A percentile compares a stretch with the other conserved stretches of the same genome.
phyloP scores from a whole-genome alignment of 176 grass and related monocot species.

The Aegilops bicornis region DNA sequence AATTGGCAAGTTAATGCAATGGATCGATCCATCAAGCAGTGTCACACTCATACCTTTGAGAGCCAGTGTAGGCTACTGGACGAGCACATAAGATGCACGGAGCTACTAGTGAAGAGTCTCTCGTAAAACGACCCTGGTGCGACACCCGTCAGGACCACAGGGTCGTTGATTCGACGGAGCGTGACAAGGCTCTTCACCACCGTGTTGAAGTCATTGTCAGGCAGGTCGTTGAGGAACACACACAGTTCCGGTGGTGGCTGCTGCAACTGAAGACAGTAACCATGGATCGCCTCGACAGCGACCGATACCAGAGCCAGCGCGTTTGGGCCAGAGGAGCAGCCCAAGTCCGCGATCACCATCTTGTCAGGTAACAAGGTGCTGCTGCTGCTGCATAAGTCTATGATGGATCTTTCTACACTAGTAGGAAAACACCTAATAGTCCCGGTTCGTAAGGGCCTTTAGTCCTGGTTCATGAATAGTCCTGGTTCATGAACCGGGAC shows the following conservation, averaged over 20 bases:
- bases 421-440: too few species aligned
- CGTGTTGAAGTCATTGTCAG: conserved; percentile 9
- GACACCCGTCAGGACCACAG: background rate
- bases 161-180: background rate
- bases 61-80: conserved; percentile 12
- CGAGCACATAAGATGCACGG: background rate
- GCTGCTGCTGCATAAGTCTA: background rate
- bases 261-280: background rate
- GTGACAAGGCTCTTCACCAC: background rate
- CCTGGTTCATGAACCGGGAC: too few species aligned
- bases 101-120: background rate
- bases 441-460: too few species aligned
- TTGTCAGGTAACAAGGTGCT: background rate
- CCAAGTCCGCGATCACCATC: background rate
- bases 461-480: too few species aligned
- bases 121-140: conserved; percentile 8
- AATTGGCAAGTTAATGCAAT: background rate
- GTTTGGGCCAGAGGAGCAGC: conserved; percentile 14
- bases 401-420: background rate
- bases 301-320: background rate
- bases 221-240: conserved; percentile 15
- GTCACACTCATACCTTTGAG: background rate
- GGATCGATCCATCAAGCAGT: background rate
- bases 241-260: background rate
- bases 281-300: background rate